Evolutionary conservation across 805 yeast genomes (phyloP).

Genomic region (Diddensiella transvaalensis): DNA sequence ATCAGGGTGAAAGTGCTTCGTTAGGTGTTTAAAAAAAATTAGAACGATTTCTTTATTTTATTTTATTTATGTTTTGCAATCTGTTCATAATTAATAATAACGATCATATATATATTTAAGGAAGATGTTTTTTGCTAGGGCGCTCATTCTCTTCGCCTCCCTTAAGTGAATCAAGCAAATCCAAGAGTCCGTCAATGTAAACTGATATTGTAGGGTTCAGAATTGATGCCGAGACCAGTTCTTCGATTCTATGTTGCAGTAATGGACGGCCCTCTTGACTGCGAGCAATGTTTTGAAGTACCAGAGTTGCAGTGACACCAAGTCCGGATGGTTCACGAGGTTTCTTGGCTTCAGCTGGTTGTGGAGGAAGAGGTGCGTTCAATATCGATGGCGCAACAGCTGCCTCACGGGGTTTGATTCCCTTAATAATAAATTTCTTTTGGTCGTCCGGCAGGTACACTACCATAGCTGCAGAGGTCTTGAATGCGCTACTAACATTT

Average conservation of each 20-base stretch:
- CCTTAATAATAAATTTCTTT: conserved; percentile 86
- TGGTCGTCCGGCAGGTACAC: conserved; percentile 60
- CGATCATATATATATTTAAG: no score
- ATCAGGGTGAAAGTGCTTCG: no score
- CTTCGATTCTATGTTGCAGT: conserved; percentile 18
- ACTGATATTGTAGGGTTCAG: conserved; percentile 25
- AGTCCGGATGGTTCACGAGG: conserved; percentile 28
- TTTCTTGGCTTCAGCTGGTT: conserved; percentile 10
- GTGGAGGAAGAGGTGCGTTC: conserved; percentile 15
- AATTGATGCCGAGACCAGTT: conserved; percentile 23
- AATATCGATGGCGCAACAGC: conserved; percentile 30
- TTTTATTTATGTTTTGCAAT: neutral
- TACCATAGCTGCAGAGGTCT: conserved; percentile 90
- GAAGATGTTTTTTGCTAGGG: neutral
- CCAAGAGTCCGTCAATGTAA: conserved; percentile 27
- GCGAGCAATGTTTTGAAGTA: conserved; percentile 36
- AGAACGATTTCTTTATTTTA: no score
- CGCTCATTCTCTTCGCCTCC: neutral
- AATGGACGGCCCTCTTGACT: conserved; percentile 25
- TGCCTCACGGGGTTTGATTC: conserved; percentile 76
- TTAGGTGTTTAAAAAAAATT: no score
- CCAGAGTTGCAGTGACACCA: conserved; percentile 34
- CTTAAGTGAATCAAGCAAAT: neutral
- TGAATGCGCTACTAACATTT: conserved; percentile 86
- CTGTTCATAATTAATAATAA: neutral